A percentile compares a stretch with the other conserved stretches of the same genome.
These are phyloP conservation scores for Coemansia sp. DNA, from an alignment of 192 early-diverging fungal genomes.

Conservation along the genomic window DNA sequence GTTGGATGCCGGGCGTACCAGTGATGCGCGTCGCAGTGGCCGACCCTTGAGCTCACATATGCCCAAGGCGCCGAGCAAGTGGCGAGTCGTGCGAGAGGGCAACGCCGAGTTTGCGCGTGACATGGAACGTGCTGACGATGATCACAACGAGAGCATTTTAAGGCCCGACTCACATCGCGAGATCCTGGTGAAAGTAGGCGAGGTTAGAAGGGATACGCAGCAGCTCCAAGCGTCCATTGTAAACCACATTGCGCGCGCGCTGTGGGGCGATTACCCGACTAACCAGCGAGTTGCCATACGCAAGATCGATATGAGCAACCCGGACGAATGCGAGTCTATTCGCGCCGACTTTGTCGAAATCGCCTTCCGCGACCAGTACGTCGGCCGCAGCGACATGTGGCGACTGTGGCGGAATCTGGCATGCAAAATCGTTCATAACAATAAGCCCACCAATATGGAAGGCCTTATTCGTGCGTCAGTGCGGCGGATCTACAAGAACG, in stretches of 20 bases:
- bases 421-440: constrained; percentile 70
- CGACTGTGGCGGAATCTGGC: constrained; percentile 69
- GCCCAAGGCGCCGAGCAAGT: constrained; percentile 4
- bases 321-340: constrained; percentile 52
- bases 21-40: background rate
- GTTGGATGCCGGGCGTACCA: background rate
- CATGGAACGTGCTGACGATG: constrained; percentile 3
- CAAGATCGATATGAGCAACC: constrained; percentile 61
- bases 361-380: constrained; percentile 85
- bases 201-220: constrained; percentile 42
- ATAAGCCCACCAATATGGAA: constrained; percentile 70
- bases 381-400: constrained; percentile 95
- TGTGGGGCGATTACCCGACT: constrained; percentile 41
- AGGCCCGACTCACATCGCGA: constrained; percentile 31
- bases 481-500: constrained; percentile 75
- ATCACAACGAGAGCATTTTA: constrained; percentile 11
- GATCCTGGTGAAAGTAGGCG: constrained; percentile 44
- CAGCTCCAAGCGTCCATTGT: constrained; percentile 38
- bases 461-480: constrained; percentile 77
- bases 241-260: constrained; percentile 28
- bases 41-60: background rate
- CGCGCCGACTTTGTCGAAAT: constrained; percentile 84
- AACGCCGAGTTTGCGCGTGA: background rate
- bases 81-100: background rate
- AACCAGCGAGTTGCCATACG: constrained; percentile 43